Evolutionary conservation across 1,284 basidiomycete species (phyloP).

Genomic region (Porodaedalea pini): DNA sequence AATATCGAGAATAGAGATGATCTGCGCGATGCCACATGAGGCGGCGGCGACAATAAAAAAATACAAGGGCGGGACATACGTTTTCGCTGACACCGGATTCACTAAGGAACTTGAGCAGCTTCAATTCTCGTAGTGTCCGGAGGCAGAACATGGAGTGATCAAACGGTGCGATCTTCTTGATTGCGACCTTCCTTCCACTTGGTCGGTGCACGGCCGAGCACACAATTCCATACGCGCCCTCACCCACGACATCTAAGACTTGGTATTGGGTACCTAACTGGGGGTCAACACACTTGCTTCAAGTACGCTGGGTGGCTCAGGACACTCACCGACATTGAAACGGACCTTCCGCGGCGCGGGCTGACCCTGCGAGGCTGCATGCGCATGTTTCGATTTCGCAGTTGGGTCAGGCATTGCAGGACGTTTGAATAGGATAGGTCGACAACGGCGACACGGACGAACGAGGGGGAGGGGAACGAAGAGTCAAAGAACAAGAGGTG

Average conservation of each 20-base stretch:
- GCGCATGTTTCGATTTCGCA: constrained; percentile 54
- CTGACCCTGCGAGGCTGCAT: constrained; percentile 57
- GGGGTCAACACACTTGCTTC: not conserved
- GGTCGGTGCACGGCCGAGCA: constrained; percentile 83
- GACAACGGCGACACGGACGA: not conserved
- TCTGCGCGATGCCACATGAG: constrained; percentile 44
- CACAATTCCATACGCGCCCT: constrained; percentile 85
- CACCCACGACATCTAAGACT: constrained; percentile 87
- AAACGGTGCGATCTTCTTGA: constrained; percentile 91
- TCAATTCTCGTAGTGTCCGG: constrained; percentile 82
- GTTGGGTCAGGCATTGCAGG: not conserved
- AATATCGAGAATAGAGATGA: constrained; percentile 94
- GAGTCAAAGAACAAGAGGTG: constrained; percentile 4
- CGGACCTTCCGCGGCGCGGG: constrained; percentile 83
- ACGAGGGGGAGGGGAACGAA: not conserved
- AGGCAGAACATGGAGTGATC: constrained; percentile 92
- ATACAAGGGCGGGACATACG: constrained; percentile 44
- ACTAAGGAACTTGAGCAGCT: constrained; percentile 87
- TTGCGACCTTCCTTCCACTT: constrained; percentile 78
- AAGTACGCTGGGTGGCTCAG: constrained; percentile 1
- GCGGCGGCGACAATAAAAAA: constrained; percentile 12
- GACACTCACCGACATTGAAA: constrained; percentile 82
- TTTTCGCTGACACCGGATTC: constrained; percentile 92
- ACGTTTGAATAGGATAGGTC: not conserved
- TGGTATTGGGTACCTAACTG: constrained; percentile 73